These are phyloP conservation scores for Wallacemonas sp. DNA, from an alignment of 208 protist species.

Conservation along the genomic window DNA sequence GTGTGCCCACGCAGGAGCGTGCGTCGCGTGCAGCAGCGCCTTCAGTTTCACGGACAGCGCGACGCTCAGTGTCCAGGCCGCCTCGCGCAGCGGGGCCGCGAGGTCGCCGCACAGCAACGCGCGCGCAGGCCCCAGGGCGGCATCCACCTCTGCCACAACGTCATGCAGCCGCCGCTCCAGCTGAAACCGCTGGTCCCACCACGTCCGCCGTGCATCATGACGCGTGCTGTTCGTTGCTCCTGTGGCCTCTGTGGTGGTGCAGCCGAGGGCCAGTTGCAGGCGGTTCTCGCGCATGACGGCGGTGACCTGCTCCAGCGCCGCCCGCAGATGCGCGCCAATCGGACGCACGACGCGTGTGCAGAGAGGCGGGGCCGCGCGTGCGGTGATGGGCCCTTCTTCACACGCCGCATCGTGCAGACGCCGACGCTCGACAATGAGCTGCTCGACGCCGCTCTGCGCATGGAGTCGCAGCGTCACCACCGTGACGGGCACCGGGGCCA, in stretches of 20 bases:
- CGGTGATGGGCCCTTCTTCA: background rate
- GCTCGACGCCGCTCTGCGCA: background rate
- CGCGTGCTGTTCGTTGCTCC: too few species aligned
- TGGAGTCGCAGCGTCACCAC: slow-evolving; percentile 2
- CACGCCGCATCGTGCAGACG: slow-evolving; percentile 1
- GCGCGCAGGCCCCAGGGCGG: slow-evolving; percentile 27
- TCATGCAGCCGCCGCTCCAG: slow-evolving; percentile 27
- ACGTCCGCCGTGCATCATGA: slow-evolving; percentile 23
- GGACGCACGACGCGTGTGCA: background rate
- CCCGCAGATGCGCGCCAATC: slow-evolving; percentile 13
- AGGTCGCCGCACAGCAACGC: slow-evolving; percentile 42
- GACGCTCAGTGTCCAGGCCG: slow-evolving; percentile 19
- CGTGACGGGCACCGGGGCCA: background rate
- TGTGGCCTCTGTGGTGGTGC: background rate
- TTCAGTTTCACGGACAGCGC: slow-evolving; percentile 20
- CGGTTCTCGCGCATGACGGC: slow-evolving; percentile 28
- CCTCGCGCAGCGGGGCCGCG: slow-evolving; percentile 14
- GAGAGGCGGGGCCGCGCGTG: background rate
- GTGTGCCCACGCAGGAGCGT: background rate
- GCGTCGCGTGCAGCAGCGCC: slow-evolving; percentile 1
- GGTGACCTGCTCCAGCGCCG: slow-evolving; percentile 15
- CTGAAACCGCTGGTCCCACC: slow-evolving; percentile 33
- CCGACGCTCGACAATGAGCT: background rate
- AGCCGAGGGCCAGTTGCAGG: slow-evolving; percentile 26
- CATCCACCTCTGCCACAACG: slow-evolving; percentile 39